Percentiles rank a stretch among this genome's conserved stretches.
phyloP scores from a whole-genome alignment of 2,329 filamentous ascomycete genomes.

The Fusarium vanettenii region DNA sequence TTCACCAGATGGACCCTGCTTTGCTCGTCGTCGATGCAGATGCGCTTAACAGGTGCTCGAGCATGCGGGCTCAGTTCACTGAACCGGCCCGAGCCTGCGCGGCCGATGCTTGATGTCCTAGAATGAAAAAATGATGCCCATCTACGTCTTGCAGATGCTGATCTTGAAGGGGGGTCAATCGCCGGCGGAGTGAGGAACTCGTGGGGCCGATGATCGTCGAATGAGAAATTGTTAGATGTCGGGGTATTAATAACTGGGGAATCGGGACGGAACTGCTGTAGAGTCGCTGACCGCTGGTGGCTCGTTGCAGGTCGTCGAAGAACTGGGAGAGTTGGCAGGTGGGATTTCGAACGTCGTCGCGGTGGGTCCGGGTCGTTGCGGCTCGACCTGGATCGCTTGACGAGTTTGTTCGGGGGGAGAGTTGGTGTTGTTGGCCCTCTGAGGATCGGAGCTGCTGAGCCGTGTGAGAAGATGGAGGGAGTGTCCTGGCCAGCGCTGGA shows the following conservation, averaged over 20 bases:
- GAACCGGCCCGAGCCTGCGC: constrained; percentile 38
- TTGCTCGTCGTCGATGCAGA: constrained; percentile 39
- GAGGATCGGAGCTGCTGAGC: constrained; percentile 74
- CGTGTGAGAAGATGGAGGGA: constrained; percentile 74
- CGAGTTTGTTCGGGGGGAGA: constrained; percentile 78
- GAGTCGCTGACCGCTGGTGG: constrained; percentile 79
- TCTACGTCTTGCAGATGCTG: constrained; percentile 31
- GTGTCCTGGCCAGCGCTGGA: constrained; percentile 75
- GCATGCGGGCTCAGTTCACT: constrained; percentile 43
- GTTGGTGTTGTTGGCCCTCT: constrained; percentile 52
- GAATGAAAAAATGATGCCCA: constrained; percentile 72
- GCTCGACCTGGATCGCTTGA: constrained; percentile 75
- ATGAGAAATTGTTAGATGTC: constrained; percentile 47
- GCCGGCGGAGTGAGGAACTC: constrained; percentile 45
- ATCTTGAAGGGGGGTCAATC: constrained; percentile 34
- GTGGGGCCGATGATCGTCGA: constrained; percentile 50
- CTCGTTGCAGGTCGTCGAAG: constrained; percentile 82
- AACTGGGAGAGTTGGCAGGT: constrained; percentile 72
- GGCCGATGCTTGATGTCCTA: constrained; percentile 45
- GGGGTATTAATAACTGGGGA: constrained; percentile 41
- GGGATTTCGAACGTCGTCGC: constrained; percentile 66
- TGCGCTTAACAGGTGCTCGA: constrained; percentile 44
- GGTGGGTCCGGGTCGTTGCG: constrained; percentile 58
- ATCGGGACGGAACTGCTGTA: constrained; percentile 64
- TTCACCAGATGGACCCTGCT: constrained; percentile 50